Evolutionary conservation across 164 flowering plant species (phyloP).

Genomic region (Vitis rupestris): DNA sequence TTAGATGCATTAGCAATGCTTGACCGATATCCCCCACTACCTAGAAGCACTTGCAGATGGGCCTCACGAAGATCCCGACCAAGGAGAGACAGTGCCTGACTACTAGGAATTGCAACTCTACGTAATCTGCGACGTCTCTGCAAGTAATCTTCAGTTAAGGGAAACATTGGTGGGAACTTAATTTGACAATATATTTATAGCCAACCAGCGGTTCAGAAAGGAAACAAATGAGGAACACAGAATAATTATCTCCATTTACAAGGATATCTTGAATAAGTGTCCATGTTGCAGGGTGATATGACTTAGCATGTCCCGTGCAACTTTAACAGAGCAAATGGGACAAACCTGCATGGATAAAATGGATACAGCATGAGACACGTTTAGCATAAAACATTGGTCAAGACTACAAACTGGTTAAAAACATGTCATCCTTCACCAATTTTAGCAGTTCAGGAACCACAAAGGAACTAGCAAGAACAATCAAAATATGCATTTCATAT

Average conservation of each 20-base stretch:
- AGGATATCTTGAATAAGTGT: conserved; percentile 84
- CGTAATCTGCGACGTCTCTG: conserved; percentile 83
- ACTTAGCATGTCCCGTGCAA: conserved; percentile 71
- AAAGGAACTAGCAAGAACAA: neutral
- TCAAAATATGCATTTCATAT: neutral
- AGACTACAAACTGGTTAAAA: conserved; percentile 1
- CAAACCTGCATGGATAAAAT: conserved; percentile 62
- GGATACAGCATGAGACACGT: conserved; percentile 1
- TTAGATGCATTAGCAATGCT: conserved; percentile 45
- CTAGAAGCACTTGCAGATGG: conserved; percentile 80
- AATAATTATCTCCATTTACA: conserved; percentile 5
- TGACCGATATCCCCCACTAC: conserved; percentile 70
- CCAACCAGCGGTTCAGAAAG: neutral
- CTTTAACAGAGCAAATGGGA: conserved; percentile 82
- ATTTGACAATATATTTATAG: neutral
- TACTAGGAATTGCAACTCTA: conserved; percentile 72
- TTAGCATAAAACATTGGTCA: neutral
- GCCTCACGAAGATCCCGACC: conserved; percentile 92
- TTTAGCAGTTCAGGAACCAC: neutral
- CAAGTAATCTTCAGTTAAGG: conserved; percentile 57
- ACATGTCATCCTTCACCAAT: neutral
- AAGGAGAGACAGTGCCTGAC: conserved; percentile 69
- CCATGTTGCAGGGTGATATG: conserved; percentile 88
- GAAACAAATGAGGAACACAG: neutral
- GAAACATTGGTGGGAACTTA: conserved; percentile 1